Base-by-base conservation (phyloP, 441 rosid genomes). In the Daphne laureola region DNA sequence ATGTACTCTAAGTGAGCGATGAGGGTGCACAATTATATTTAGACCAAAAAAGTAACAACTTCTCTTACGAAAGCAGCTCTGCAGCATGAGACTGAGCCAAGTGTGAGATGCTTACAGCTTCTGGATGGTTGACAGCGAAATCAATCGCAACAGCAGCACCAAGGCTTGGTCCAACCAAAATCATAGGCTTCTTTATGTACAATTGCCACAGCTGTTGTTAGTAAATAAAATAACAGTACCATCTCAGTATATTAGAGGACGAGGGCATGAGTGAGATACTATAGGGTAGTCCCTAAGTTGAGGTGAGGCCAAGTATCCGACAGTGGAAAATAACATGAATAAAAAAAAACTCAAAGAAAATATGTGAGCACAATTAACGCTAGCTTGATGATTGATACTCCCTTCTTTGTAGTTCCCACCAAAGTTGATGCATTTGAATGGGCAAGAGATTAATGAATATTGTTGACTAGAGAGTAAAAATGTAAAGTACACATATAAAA, bases 71-170 rank as follows among this genome's bases (percentile, higher is more conserved):
- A 36, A 51, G 40, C 11, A 15, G 13, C n/a, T 14, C 62, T 35
- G 51, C 54, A 16, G 51, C 43, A 48, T 26, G 47, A 11, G 41
- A 12, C 51, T 51, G 58, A 51, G 17, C 48, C 61, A 17, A 47
- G 43, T 16, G 16, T 41, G 18, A 35, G 57, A 57, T 47, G 54
- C 75, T 75, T 70, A 93, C 97, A 64, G 84, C 86, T 71, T 93
- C 97, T 1, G 97, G 90, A 69, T 89, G 77, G 62, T 73, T 79
- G 58, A 72, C 74, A 0, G 86, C 77, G 73, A 93, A 87, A 62
- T 93, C 98, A 18, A 85, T 69, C 38, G 95, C 98, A 41, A 84
- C 79, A 54, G 97, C 90, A 64, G 98, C 96, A 55, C 98, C 97
- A 35, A 93, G 96, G 74, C 97, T 89, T 9, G 98, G 89, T 49